Base-by-base conservation (phyloP, 768 basidiomycete species). In the Lentinus tigrinus region DNA sequence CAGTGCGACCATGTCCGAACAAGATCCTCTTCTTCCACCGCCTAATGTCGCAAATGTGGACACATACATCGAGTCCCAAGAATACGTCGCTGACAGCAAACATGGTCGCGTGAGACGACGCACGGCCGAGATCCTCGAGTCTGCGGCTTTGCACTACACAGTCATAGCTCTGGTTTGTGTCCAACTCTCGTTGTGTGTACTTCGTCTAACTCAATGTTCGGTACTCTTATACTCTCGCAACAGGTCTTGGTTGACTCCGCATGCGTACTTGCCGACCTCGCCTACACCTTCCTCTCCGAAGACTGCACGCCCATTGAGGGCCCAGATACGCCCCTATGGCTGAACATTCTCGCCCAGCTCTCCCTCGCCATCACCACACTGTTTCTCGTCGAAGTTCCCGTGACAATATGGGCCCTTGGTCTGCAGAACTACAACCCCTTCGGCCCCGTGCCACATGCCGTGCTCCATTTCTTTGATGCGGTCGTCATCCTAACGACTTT, bases 361-460 rank as follows among this genome's bases (percentile, higher is more conserved):
- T 92, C 90, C 4, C 78, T 89, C 39, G 68, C 52, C 46, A 92
- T 93, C 50, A 90, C 86, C 56, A 79, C 81, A 4, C 67, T 89
- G 68, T 93, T 93, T 80, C 69, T 93, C 31, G 26, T 85, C 59
- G 92, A 93, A 83, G 88, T 93, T 51, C 88, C 91, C 2, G 57
- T 89, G 46, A 74, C 82, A 2, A 56, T 89, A 13, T 91, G 83
- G 82, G 81, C 87, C 0, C 78, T 89, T 28, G 90, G 91, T 7
- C 44, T 67, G n/a, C 65, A 71, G 34, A 86, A 76, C 67, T 89
- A 87, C 67, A 77, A 84, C 63, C 91, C 92, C 3, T 77, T 82
- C 58, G 78, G 75, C n/a, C 69, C 67, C 6, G 69, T 81, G 3
- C 72, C 78, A 2, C 85, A 88, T 61, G 78, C 88, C 11, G 63